Evolutionary conservation across 768 basidiomycete genomes (phyloP), one percentile per base, ranked within the genome.

Genomic region (Boletales sp.): DNA sequence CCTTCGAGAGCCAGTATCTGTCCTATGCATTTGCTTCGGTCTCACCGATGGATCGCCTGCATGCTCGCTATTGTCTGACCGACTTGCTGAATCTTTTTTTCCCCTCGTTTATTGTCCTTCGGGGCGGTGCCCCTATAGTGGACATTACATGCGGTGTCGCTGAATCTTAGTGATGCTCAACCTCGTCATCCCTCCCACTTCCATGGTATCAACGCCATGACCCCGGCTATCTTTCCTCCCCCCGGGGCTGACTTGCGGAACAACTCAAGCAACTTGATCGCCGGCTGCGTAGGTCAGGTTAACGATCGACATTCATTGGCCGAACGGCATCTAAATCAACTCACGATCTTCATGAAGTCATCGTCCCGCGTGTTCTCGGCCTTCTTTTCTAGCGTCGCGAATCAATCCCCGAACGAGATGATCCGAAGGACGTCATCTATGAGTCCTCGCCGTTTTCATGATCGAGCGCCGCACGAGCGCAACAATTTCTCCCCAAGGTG

Each of bases 361-460:
- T 67, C 64, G 13, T 21, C 21, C 4, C 2, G 57, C 2, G 60
- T 57, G 2, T 29, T 43, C 14, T 57, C 50, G 1, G 55, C 58
- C 41, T 48, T 55, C 10, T 50, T 46, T 43, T 65, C 62, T 34
- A 74, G 48, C 6, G 46, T 31, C 6, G 51, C 40, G n/a, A 71
- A 57, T 74, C 74, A 75, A 1, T 72, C 69, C 0, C 19, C 47
- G 34, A 67, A 70, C 0, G 72, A 59, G 4, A 73, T 57, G 42
- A 73, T 48, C 1, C 63, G 63, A 2, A 74, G 58, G 12, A 43
- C 34, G 8, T 45, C 9, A 21, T 21, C 21, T 21, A 21, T 4
- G 21, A 55, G 47, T 24, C 9, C 34, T 38, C 51, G 52, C 13
- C 32, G 60, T 40, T 36, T 36, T 47, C 38, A 58, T 50, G 46